A percentile compares a stretch with the other conserved stretches of the same genome.
These are phyloP conservation scores for Colletotrichum sp. DNA, from an alignment of 2,329 filamentous ascomycete species.

Conservation along the genomic window DNA sequence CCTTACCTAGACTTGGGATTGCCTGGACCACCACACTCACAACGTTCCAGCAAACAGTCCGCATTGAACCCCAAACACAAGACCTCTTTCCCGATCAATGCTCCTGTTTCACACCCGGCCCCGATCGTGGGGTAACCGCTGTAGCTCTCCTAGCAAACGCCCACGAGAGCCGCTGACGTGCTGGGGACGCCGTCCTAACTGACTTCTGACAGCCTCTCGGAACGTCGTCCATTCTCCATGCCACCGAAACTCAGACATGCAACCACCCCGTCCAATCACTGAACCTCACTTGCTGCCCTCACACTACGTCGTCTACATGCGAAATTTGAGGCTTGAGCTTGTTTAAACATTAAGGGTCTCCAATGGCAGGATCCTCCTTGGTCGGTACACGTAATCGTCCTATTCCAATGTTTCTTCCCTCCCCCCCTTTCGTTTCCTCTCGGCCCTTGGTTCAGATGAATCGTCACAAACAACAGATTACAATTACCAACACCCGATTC, in stretches of 20 bases:
- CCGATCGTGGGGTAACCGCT: not conserved
- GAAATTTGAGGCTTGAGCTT: not conserved
- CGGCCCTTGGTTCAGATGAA: not conserved
- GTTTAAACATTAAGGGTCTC: not conserved
- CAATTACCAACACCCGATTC: not conserved
- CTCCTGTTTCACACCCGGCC: constrained; percentile 14
- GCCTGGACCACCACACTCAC: not conserved
- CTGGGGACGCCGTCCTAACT: not conserved
- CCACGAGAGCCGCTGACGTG: not conserved
- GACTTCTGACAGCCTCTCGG: not conserved
- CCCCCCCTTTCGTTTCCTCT: not conserved
- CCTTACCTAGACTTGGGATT: not conserved
- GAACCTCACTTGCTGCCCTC: not conserved
- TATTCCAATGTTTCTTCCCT: not conserved
- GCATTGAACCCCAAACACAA: constrained; percentile 19
- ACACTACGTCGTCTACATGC: not conserved
- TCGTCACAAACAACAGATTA: not conserved
- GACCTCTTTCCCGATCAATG: constrained; percentile 15
- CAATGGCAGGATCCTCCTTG: not conserved
- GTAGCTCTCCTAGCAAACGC: not conserved
- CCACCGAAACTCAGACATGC: not conserved
- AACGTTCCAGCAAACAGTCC: not conserved
- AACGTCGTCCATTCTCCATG: not conserved
- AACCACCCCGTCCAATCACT: not conserved
- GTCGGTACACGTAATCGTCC: not conserved